These are phyloP conservation scores for Malassezia psittaci DNA, from an alignment of 1,284 basidiomycete species.

Conservation along the genomic window DNA sequence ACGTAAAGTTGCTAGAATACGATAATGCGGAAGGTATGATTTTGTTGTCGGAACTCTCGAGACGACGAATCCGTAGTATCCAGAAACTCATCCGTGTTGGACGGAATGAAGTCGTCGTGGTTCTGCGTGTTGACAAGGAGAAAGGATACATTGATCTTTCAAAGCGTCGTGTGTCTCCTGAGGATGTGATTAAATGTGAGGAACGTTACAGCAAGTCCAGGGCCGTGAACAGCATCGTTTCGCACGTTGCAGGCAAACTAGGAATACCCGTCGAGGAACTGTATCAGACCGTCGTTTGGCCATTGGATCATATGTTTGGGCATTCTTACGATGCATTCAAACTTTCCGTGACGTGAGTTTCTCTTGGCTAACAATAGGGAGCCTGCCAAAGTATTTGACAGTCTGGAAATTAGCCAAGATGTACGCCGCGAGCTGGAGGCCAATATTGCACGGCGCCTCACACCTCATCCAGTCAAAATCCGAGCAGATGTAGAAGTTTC, in stretches of 20 bases:
- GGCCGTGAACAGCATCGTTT: slow-evolving; percentile 47
- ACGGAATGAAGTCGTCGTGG: slow-evolving; percentile 96
- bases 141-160: slow-evolving; percentile 99
- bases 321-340: slow-evolving; percentile 99
- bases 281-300: slow-evolving; percentile 88
- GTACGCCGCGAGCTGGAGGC: slow-evolving; percentile 63
- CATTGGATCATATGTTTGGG: slow-evolving; percentile 79
- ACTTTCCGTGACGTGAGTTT: slow-evolving; percentile 72
- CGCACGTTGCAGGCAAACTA: slow-evolving; percentile 44
- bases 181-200: slow-evolving; percentile 97
- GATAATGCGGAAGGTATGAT: slow-evolving; percentile 99
- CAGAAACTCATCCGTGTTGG: slow-evolving; percentile 97
- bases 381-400: slow-evolving; percentile 70
- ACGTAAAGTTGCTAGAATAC: slow-evolving; percentile 96
- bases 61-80: slow-evolving; percentile 91
- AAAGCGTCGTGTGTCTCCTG: slow-evolving; percentile 96
- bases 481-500: slow-evolving; percentile 96
- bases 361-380: slow-evolving; percentile 56
- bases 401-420: slow-evolving; percentile 56
- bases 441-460: slow-evolving; percentile 87
- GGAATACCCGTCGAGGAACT: slow-evolving; percentile 59
- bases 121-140: slow-evolving; percentile 95
- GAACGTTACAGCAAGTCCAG: slow-evolving; percentile 97
- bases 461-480: slow-evolving; percentile 96
- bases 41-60: slow-evolving; percentile 85